phyloP scores from a whole-genome alignment of 2,329 filamentous ascomycete genomes.

The Lasiodiplodia gonubiensis region DNA sequence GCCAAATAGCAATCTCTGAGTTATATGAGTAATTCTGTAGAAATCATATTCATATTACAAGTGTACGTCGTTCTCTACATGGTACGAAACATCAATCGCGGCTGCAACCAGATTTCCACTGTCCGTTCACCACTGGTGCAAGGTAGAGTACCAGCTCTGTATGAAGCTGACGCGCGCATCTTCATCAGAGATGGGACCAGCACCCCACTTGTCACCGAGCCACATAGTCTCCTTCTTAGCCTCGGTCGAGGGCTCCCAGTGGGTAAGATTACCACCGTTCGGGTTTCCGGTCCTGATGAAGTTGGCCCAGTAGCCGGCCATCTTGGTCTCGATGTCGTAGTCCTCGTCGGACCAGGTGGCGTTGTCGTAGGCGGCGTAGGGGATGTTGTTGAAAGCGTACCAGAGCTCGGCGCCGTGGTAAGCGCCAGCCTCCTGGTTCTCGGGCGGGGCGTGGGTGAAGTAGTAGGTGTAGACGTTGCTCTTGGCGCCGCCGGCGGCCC shows the following conservation, averaged over 20 bases:
- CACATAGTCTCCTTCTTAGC: constrained; percentile 13
- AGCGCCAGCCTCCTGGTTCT: constrained; percentile 42
- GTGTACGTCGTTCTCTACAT: too few relatives aligned
- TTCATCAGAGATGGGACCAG: background rate
- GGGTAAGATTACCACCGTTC: constrained; percentile 1
- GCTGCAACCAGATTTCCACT: too few relatives aligned
- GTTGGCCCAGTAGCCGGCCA: constrained; percentile 21
- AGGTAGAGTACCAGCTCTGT: constrained; percentile 11
- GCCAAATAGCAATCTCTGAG: too few relatives aligned
- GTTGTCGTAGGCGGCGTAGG: constrained; percentile 32
- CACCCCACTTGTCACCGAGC: constrained; percentile 17
- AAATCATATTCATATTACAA: too few relatives aligned
- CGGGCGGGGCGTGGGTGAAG: constrained; percentile 46
- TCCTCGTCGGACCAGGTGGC: constrained; percentile 38
- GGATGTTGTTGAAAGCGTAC: constrained; percentile 47
- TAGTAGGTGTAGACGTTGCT: constrained; percentile 45
- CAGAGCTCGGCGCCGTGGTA: constrained; percentile 49
- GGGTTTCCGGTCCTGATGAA: constrained; percentile 24
- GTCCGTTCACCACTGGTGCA: constrained; percentile 7
- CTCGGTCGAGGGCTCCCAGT: background rate
- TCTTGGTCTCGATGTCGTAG: constrained; percentile 34
- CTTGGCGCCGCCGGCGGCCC: constrained; percentile 30
- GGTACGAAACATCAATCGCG: too few relatives aligned
- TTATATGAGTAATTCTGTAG: too few relatives aligned
- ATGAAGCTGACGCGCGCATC: constrained; percentile 14